These are phyloP conservation scores for Chalara sp. DNA, from an alignment of 2,329 filamentous ascomycete genomes.

Conservation along the genomic window DNA sequence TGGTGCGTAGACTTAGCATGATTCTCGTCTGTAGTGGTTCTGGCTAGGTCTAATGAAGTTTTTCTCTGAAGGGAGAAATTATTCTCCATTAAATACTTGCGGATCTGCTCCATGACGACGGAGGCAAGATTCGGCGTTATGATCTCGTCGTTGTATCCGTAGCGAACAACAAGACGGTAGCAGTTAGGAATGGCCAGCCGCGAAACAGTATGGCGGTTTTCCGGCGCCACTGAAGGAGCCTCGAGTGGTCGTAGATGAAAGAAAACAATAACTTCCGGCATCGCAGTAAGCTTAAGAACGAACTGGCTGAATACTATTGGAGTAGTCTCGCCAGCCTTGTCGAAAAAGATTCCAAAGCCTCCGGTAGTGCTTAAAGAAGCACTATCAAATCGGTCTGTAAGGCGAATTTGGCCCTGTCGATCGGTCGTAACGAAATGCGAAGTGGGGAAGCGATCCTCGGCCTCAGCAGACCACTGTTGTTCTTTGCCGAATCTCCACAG, in stretches of 20 bases:
- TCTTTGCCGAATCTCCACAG: conserved; percentile 77
- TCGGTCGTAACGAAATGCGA: conserved; percentile 33
- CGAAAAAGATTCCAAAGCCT: conserved; percentile 68
- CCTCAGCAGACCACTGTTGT: conserved; percentile 66
- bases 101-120: conserved; percentile 52
- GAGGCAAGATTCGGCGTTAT: conserved; percentile 57
- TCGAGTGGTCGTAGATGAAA: conserved; percentile 64
- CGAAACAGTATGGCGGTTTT: conserved; percentile 38
- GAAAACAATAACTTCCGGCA: conserved; percentile 62
- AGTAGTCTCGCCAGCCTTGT: conserved; percentile 62
- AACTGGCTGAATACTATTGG: conserved; percentile 67
- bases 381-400: conserved; percentile 33
- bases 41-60: background rate
- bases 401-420: conserved; percentile 30
- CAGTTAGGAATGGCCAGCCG: conserved; percentile 45
- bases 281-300: conserved; percentile 61
- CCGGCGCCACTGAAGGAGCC: conserved; percentile 44
- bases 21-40: background rate
- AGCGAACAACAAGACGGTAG: conserved; percentile 61
- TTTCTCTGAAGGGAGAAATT: background rate
- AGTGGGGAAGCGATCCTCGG: conserved; percentile 49
- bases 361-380: conserved; percentile 38
- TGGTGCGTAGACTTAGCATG: background rate
- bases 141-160: conserved; percentile 68
- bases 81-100: conserved; percentile 12